A percentile compares a stretch with the other conserved stretches of the same genome.
These are phyloP conservation scores for Lodderomyces elongisporus DNA, from an alignment of 1,139 yeast species.

Conservation along the genomic window DNA sequence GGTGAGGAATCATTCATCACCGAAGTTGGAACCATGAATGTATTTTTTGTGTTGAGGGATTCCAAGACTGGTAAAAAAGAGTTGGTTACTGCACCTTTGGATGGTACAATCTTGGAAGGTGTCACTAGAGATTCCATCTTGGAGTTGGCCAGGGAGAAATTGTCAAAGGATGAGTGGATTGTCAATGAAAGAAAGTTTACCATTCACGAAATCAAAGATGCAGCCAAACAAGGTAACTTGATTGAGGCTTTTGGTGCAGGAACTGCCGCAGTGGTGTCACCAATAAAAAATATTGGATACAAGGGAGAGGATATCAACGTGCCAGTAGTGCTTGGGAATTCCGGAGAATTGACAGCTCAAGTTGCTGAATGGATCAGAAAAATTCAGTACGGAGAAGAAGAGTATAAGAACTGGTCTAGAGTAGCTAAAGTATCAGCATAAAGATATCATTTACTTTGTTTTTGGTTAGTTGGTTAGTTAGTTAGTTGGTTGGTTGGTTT, in stretches of 20 bases:
- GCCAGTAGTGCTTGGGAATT: conserved; percentile 73
- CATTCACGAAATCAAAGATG: conserved; percentile 72
- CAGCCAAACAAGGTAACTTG: conserved; percentile 72
- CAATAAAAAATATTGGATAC: conserved; percentile 84
- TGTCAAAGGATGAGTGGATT: conserved; percentile 70
- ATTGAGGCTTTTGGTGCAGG: conserved; percentile 97
- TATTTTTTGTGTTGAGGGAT: conserved; percentile 68
- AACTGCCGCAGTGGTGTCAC: conserved; percentile 95
- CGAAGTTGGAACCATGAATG: conserved; percentile 98
- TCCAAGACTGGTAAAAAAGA: conserved; percentile 78
- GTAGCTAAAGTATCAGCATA: conserved; percentile 24
- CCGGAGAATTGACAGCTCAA: conserved; percentile 77
- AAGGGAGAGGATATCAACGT: conserved; percentile 65
- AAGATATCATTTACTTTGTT: conserved; percentile 1
- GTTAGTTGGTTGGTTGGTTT: no score
- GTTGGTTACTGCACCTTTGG: conserved; percentile 92
- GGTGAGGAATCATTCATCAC: conserved; percentile 87
- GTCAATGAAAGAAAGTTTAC: conserved; percentile 78
- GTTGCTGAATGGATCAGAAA: conserved; percentile 83
- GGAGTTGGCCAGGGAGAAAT: conserved; percentile 66
- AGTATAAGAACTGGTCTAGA: conserved; percentile 59
- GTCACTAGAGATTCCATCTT: conserved; percentile 90
- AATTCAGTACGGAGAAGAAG: conserved; percentile 82
- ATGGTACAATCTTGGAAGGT: conserved; percentile 95
- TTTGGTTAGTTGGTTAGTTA: no score